These are phyloP conservation scores for Daedaleopsis sinensis DNA, from an alignment of 768 basidiomycete genomes.

Conservation along the genomic window DNA sequence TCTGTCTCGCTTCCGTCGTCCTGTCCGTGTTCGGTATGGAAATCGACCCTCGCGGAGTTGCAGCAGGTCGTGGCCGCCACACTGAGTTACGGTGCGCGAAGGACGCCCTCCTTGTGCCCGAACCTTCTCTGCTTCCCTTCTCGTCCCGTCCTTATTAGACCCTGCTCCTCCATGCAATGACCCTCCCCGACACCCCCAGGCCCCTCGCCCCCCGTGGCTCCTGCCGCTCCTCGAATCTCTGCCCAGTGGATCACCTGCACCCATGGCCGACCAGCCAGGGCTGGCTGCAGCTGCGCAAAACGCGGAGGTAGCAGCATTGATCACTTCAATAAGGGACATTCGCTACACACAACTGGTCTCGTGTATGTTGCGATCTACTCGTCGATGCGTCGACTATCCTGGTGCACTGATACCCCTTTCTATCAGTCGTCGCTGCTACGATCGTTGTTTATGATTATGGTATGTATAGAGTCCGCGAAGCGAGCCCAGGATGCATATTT, in stretches of 20 bases:
- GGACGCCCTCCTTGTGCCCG: neutral
- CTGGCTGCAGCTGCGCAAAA: neutral
- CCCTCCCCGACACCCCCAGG: neutral
- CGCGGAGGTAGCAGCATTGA: neutral
- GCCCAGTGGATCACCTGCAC: neutral
- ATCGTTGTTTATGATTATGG: constrained; percentile 29
- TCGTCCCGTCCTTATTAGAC: neutral
- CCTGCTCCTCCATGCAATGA: neutral
- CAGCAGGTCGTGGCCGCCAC: neutral
- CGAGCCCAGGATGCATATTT: neutral
- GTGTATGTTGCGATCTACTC: neutral
- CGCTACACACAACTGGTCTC: constrained; percentile 13
- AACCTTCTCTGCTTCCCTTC: neutral
- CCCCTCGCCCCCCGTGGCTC: neutral
- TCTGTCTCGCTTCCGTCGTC: neutral
- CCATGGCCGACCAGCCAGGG: constrained; percentile 1
- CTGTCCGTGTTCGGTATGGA: neutral
- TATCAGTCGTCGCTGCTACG: constrained; percentile 20
- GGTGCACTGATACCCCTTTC: too few species aligned
- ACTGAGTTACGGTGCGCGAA: neutral
- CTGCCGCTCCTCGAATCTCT: neutral
- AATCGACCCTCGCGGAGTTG: neutral
- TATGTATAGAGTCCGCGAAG: constrained; percentile 5
- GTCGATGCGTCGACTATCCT: too few species aligned
- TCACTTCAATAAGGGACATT: constrained; percentile 10